Base-by-base conservation (phyloP, 2,329 filamentous ascomycete genomes). In the Colletotrichum camelliae region DNA sequence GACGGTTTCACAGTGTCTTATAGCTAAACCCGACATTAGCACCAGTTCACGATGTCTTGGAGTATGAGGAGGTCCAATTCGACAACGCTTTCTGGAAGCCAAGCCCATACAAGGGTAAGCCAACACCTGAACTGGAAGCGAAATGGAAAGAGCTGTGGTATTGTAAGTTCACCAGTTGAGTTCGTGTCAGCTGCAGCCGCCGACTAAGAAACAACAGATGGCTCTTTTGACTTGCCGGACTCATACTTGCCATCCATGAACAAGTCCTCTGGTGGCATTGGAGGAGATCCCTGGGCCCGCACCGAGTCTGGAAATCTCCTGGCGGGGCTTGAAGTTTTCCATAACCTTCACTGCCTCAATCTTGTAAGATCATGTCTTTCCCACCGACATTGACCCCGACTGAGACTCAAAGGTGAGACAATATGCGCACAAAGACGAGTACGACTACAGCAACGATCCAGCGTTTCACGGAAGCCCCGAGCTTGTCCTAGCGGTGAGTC, bases 301-400 rank as follows among this genome's bases (percentile, higher is more conserved):
- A 73, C 71, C 4, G 7, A 39, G 7, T 69, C 71, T 24, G 71
- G 71, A 27, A 64, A 70, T 39, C 57, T 73, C 7, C 31, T 73
- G 13, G 71, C 71, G 5, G 91, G 88, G 1, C 82, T 91, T 5
- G 89, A 91, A 79, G 89, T 90, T 0, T 91, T 91, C 81, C 89
- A 91, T 80, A 89, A 89, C 79, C 83, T 90, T 39, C 88, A 89
- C 64, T 89, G 88, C 80, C 81, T 89, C 48, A 89, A 89, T 77
- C 78, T 89, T 35, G 80, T 86, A 79, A 80, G 88, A 15, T 57
- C 29, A 16, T 70, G 10, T 37, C 10, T 21, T 33, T 31, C 18
- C 29, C 13, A 21, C 9, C 29, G 8, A 21, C 4, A 13, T 35
- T 21, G 29, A 35, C 7, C 12, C 31, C 9, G 29, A 61, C 58